Base-by-base conservation (phyloP, 805 yeast genomes). In the Schwanniomyces yamadae region DNA sequence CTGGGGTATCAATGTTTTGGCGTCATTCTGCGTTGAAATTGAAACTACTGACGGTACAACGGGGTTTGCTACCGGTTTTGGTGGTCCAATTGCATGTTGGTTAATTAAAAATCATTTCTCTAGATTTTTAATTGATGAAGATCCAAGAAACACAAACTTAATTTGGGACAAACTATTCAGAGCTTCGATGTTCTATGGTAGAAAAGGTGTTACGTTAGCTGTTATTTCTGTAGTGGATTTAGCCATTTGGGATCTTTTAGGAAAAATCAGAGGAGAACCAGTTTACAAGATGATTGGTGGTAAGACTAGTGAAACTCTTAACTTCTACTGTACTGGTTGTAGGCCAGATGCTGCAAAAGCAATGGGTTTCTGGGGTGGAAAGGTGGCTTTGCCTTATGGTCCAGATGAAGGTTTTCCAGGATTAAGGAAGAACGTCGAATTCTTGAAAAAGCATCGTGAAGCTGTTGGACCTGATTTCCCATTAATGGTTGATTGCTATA, bases 311-410 rank as follows among this genome's bases (percentile, higher is more conserved):
- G 67, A 71, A 28, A 60, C 55, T 44, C 52, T 72, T 36, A 61
- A 66, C 37, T 72, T 72, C 52, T 72, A 72, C 59, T 72, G 77
- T 51, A 72, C 77, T 21, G 76, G 77, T 14, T 54, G 66, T 36
- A 58, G 68, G 35, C 76, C 77, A 16, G 60, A 55, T 28, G 73
- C 73, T 39, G 77, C 77, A 16, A 70, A 72, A 50, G 41, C 44
- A 15, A 65, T 69, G 73, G 77, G 77, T 14, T 72, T 72, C 61
- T 71, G 75, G 73, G 77, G 77, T 41, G 77, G 73, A 28, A 72
- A 72, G 46, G 77, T 72, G 31, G 73, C 77, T 1, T 60, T 72
- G 30, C 77, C 77, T 29, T 69, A 55, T 42, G 72, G 76, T 14
- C 75, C 77, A 11, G 75, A 66, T 46, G 77, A 72, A 48, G 77